A percentile compares a stretch with the other conserved stretches of the same genome.
These are phyloP conservation scores for Penicillium chermesinum DNA, from an alignment of 495 filamentous ascomycete genomes.

Conservation along the genomic window DNA sequence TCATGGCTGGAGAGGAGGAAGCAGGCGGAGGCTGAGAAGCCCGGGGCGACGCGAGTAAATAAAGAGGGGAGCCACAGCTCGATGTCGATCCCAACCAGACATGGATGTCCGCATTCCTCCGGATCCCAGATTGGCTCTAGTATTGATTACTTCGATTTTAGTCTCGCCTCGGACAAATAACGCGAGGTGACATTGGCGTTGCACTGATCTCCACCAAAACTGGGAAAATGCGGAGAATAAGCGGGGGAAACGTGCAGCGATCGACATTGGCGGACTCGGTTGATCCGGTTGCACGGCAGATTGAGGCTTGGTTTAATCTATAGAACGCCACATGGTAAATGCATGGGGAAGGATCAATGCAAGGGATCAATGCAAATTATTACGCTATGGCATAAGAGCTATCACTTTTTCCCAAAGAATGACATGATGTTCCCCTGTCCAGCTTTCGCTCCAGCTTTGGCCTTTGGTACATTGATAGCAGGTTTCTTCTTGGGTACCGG, in stretches of 20 bases:
- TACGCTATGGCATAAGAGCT: background rate
- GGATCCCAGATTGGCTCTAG: background rate
- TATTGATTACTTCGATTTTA: background rate
- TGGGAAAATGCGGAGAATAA: background rate
- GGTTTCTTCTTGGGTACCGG: conserved; percentile 63
- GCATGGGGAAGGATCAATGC: background rate
- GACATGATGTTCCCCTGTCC: conserved; percentile 89
- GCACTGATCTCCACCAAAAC: conserved; percentile 18
- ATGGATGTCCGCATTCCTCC: conserved; percentile 19
- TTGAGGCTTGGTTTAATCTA: background rate
- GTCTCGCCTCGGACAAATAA: conserved; percentile 10
- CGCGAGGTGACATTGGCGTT: conserved; percentile 22
- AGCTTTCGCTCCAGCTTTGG: conserved; percentile 55
- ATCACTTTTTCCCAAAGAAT: conserved; percentile 83
- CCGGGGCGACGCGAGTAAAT: conserved; percentile 5
- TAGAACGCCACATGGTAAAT: background rate
- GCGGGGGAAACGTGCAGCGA: conserved; percentile 20
- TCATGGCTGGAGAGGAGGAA: conserved; percentile 8
- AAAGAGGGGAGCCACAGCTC: conserved; percentile 11
- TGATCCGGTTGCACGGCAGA: background rate
- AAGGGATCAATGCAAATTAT: too few relatives aligned
- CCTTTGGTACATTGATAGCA: conserved; percentile 41
- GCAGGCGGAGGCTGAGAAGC: background rate
- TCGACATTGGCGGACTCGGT: conserved; percentile 15
- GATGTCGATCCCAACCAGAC: conserved; percentile 20